Conservation (phyloP, 176 grass and related monocot genomes). For the Urochloa ruziziensis region DNA sequence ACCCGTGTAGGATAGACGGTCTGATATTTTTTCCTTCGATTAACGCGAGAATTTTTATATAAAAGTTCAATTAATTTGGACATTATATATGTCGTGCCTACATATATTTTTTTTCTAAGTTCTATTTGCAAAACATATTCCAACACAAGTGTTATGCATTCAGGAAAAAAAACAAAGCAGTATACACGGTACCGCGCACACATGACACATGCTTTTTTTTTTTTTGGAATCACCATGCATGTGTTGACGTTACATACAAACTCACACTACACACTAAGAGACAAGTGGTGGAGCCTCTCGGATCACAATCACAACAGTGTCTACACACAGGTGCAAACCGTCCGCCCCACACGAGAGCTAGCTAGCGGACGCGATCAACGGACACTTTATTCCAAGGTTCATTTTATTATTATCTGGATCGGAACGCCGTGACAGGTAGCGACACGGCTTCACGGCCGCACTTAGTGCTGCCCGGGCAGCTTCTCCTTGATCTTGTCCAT, state of each 20-base stretch:
- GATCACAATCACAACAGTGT: not conserved
- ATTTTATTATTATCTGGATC: not conserved
- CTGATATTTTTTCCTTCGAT: too few relatives aligned
- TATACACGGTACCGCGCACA: too few relatives aligned
- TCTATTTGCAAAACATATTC: not conserved
- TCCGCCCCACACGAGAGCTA: not conserved
- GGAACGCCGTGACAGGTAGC: not conserved
- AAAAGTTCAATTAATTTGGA: too few relatives aligned
- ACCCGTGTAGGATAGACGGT: too few relatives aligned
- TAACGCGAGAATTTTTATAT: too few relatives aligned
- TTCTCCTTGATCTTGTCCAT: conserved; percentile 82
- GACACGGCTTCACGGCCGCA: not conserved
- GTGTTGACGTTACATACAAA: not conserved
- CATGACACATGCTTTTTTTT: too few relatives aligned
- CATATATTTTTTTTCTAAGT: not conserved
- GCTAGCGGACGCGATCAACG: not conserved
- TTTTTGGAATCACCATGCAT: too few relatives aligned
- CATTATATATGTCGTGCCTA: too few relatives aligned
- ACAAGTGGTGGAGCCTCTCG: not conserved
- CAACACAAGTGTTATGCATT: not conserved
- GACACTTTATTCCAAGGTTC: not conserved
- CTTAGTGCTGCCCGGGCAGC: conserved; percentile 49
- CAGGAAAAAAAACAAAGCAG: not conserved
- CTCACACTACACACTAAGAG: too few relatives aligned
- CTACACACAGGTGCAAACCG: not conserved